Conservation (phyloP, 2,329 filamentous ascomycete species). For the Ceratocystis diversiconidia region DNA sequence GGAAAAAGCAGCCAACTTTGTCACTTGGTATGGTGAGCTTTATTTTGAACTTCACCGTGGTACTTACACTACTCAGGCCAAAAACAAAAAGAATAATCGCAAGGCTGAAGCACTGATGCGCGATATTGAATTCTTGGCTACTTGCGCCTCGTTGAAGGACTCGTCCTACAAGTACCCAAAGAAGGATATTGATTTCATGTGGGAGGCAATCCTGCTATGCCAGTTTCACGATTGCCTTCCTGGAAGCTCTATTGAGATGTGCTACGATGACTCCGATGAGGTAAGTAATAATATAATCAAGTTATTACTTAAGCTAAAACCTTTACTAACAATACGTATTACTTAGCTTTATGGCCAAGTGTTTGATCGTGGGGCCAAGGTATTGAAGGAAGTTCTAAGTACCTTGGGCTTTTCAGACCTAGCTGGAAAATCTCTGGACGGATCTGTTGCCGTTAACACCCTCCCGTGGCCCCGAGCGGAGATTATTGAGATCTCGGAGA, state of each 20-base stretch:
- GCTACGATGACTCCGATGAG: conserved; percentile 87
- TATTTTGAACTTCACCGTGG: conserved; percentile 97
- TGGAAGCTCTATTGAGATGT: conserved; percentile 93
- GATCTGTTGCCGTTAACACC: conserved; percentile 57
- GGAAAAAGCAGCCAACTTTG: conserved; percentile 62
- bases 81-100: conserved; percentile 92
- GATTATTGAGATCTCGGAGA: conserved; percentile 49
- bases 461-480: conserved; percentile 73
- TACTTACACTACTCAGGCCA: conserved; percentile 92
- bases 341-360: conserved; percentile 62
- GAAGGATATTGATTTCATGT: conserved; percentile 86
- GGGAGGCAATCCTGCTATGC: conserved; percentile 81
- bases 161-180: conserved; percentile 79
- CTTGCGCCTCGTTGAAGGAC: conserved; percentile 62
- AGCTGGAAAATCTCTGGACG: conserved; percentile 29
- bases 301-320: not conserved
- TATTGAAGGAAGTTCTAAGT: conserved; percentile 55
- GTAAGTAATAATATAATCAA: conserved; percentile 26
- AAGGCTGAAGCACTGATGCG: conserved; percentile 72
- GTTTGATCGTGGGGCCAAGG: conserved; percentile 58
- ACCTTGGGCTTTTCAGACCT: conserved; percentile 48
- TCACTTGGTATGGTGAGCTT: conserved; percentile 95
- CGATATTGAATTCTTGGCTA: conserved; percentile 77
- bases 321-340: conserved; percentile 21
- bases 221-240: conserved; percentile 97